Base-by-base conservation (phyloP, 495 filamentous ascomycete species). In the Lasiosphaeris hirsuta region DNA sequence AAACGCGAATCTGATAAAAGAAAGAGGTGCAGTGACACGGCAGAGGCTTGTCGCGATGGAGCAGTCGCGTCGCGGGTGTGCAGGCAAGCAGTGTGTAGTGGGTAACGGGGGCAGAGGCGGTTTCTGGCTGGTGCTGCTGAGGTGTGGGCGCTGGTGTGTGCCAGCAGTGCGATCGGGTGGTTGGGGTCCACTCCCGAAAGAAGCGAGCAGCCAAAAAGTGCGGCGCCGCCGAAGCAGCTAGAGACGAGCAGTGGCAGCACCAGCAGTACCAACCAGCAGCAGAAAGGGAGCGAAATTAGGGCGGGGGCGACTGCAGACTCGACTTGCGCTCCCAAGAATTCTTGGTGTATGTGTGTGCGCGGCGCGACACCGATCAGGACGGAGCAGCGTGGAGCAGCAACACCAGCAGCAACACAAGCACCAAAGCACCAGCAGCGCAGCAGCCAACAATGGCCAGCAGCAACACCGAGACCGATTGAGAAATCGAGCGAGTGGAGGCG, bases 41-140 rank as follows among this genome's bases (percentile, higher is more conserved):
- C 67, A 66, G 68, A 69, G 66, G 65, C 69, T 62, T 67, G 71
- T 76, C 75, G 75, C 75, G 77, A 79, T 79, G 72, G 70, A 75
- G 72, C 66, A 74, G 75, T 78, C 77, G 77, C 77, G 77, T 79
- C 77, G 77, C 77, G 77, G 70, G 57, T 62, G 67, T 66, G 68
- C 57, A 54, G 61, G 63, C 54, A 59, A 54, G 58, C 59, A 58
- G 60, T 65, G 61, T 64, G 63, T 55, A 61, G 66, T 69, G 59
- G 62, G 62, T 62, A 56, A 60, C 63, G 62, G 69, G 69, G 67
- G 69, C 67, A 68, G 53, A 61, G 57, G 58, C 59, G 56, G 57
- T 66, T 69, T 65, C 59, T 58, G 66, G 63, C 60, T 64, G 59
- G 60, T 51, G 63, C 63, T 52, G 60, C 45, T 51, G 38, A 51